Evolutionary conservation across 495 filamentous ascomycete genomes (phyloP).

Genomic region (Penicillium parvum): DNA sequence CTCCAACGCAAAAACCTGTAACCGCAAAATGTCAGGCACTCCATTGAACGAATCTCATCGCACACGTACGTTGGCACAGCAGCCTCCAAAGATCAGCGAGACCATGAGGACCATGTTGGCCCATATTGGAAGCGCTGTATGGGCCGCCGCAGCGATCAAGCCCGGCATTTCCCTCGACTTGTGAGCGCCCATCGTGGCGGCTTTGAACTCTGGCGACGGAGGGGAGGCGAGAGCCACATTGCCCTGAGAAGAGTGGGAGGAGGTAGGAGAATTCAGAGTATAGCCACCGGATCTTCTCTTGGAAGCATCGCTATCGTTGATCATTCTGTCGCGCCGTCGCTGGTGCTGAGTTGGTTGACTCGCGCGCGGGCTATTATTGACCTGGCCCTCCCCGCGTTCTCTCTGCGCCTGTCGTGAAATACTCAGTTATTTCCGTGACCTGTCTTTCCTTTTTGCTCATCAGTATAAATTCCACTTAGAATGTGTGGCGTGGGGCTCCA

Average conservation of each 20-base stretch:
- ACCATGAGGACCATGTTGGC: conserved; percentile 66
- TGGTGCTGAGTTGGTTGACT: neutral
- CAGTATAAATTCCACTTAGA: neutral
- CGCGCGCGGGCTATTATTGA: neutral
- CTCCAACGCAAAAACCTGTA: conserved; percentile 85
- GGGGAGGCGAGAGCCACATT: neutral
- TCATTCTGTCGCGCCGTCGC: conserved; percentile 12
- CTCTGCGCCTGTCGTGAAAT: neutral
- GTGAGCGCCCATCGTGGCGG: too few species aligned
- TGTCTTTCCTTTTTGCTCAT: neutral
- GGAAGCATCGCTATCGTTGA: conserved; percentile 17
- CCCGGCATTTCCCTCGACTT: conserved; percentile 52
- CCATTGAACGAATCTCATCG: neutral
- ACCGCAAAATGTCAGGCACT: neutral
- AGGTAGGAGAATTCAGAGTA: neutral
- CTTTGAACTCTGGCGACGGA: neutral
- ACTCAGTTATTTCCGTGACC: neutral
- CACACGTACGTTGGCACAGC: conserved; percentile 85
- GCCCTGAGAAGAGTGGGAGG: neutral
- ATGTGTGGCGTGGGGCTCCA: too few species aligned
- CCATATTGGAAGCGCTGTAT: conserved; percentile 61
- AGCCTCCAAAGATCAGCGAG: conserved; percentile 92
- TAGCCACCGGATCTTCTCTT: conserved; percentile 12
- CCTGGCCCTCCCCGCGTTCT: neutral
- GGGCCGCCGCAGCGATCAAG: conserved; percentile 34